phyloP scores from a whole-genome alignment of 768 basidiomycete species.

The Nevesoporus exiguus region DNA sequence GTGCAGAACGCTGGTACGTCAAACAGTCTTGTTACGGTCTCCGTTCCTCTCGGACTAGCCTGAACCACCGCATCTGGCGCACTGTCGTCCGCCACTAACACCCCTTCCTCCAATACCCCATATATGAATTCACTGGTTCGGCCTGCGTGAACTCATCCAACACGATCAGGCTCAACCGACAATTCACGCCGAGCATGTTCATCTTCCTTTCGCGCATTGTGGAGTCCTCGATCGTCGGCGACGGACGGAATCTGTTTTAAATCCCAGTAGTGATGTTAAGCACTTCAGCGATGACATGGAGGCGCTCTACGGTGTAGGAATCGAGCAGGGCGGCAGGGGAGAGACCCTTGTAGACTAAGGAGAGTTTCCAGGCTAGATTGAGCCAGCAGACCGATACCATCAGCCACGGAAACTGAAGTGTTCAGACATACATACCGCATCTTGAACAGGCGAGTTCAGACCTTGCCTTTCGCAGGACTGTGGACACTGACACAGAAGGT shows the following conservation, averaged over 20 bases:
- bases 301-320: conserved; percentile 41
- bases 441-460: conserved; percentile 37
- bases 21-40: conserved; percentile 16
- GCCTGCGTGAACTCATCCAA: conserved; percentile 33
- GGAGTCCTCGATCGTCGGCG: not conserved
- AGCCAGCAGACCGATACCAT: conserved; percentile 19
- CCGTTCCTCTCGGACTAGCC: not conserved
- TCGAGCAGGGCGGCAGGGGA: conserved; percentile 36
- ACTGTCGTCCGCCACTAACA: conserved; percentile 41
- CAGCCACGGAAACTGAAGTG: not conserved
- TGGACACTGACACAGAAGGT: conserved; percentile 8
- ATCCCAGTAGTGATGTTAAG: conserved; percentile 36
- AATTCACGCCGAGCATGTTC: conserved; percentile 36
- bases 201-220: conserved; percentile 4
- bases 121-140: conserved; percentile 13
- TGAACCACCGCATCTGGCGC: conserved; percentile 37
- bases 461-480: conserved; percentile 30
- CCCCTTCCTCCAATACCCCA: conserved; percentile 19
- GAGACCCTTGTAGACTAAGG: conserved; percentile 38
- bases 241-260: not conserved
- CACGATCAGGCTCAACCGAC: conserved; percentile 34
- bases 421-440: conserved; percentile 31
- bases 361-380: conserved; percentile 46
- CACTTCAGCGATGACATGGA: conserved; percentile 46
- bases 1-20: conserved; percentile 23